phyloP scores from a whole-genome alignment of 2,329 filamentous ascomycete genomes.

The Xylariaceae sp. region DNA sequence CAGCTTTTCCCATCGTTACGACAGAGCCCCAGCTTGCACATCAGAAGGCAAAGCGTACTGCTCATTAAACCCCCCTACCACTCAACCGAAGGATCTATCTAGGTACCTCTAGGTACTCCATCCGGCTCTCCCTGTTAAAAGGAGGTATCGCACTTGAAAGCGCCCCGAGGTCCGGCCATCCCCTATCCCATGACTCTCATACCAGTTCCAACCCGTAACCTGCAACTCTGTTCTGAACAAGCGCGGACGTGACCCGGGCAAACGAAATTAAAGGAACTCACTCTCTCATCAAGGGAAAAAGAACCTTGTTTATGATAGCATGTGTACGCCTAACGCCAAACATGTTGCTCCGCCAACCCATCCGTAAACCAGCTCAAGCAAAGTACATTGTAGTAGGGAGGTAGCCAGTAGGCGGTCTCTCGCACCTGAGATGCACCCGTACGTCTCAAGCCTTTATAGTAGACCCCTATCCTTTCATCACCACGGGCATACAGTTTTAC shows the following conservation, averaged over 20 bases:
- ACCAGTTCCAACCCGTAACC: too few relatives aligned
- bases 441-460: background rate
- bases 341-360: background rate
- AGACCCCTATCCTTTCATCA: background rate
- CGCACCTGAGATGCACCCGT: background rate
- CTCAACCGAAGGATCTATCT: too few relatives aligned
- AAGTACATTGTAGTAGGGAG: background rate
- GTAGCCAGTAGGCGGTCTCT: background rate
- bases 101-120: too few relatives aligned
- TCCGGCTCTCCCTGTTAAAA: too few relatives aligned
- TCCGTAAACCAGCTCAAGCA: conserved; percentile 8
- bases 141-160: too few relatives aligned
- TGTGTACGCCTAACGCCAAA: conserved; percentile 13
- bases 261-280: background rate
- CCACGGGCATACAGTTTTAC: background rate
- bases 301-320: background rate
- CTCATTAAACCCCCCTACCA: too few relatives aligned
- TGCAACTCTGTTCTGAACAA: background rate
- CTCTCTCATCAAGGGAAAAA: background rate
- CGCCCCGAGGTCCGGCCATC: too few relatives aligned
- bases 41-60: too few relatives aligned
- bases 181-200: too few relatives aligned
- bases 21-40: too few relatives aligned
- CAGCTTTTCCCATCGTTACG: too few relatives aligned
- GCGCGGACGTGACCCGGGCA: background rate